These are phyloP conservation scores for Cicer yamashitae DNA, from an alignment of 306 rosid genomes.

Conservation along the genomic window DNA sequence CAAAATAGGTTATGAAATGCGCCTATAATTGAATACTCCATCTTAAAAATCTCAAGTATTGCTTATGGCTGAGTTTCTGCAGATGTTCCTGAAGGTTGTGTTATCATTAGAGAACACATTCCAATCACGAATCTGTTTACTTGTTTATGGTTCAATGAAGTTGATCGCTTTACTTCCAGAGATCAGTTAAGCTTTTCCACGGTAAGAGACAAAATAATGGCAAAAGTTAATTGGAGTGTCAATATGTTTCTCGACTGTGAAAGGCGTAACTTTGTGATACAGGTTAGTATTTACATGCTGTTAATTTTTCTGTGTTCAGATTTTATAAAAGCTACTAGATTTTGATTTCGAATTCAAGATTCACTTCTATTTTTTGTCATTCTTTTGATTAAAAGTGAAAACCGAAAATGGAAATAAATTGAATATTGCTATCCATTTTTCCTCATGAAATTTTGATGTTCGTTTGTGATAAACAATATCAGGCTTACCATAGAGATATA, in stretches of 20 bases:
- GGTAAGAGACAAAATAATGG: constrained; percentile 85
- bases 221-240: constrained; percentile 74
- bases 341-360: constrained; percentile 24
- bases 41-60: constrained; percentile 25
- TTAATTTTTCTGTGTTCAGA: constrained; percentile 30
- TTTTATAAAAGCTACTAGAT: constrained; percentile 24
- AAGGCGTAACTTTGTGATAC: constrained; percentile 92
- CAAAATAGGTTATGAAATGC: constrained; percentile 38
- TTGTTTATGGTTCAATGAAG: constrained; percentile 98
- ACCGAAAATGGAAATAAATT: background rate
- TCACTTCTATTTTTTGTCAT: background rate
- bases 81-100: constrained; percentile 99
- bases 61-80: constrained; percentile 55
- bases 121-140: constrained; percentile 93
- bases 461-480: constrained; percentile 41
- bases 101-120: constrained; percentile 84
- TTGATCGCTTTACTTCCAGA: constrained; percentile 93
- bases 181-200: constrained; percentile 96
- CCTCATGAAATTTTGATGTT: constrained; percentile 8
- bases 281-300: constrained; percentile 57
- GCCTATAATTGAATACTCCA: constrained; percentile 22
- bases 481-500: constrained; percentile 84
- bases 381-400: background rate
- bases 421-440: background rate
- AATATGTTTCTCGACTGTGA: constrained; percentile 94